phyloP scores from a whole-genome alignment of 2,329 filamentous ascomycete genomes.

The Pseudocercospora macadamiae region DNA sequence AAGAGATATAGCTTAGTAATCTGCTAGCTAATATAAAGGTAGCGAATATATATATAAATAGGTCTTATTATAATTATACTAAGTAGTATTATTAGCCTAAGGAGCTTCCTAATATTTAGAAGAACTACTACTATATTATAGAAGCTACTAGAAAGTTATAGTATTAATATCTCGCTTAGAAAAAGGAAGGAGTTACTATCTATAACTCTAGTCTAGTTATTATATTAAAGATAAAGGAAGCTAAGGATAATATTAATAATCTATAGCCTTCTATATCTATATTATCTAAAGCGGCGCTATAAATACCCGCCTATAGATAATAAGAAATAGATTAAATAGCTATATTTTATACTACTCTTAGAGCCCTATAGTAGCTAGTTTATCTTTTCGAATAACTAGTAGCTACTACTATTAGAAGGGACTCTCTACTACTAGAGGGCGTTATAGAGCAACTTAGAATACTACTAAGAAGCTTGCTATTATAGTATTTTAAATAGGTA shows the following conservation, averaged over 20 bases:
- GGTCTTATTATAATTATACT: not conserved
- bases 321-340: not conserved
- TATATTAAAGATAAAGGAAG: not conserved
- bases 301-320: not conserved
- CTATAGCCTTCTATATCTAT: too few species aligned
- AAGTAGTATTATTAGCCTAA: not conserved
- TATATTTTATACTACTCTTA: not conserved
- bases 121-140: too few species aligned
- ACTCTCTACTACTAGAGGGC: not conserved
- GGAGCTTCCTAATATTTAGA: too few species aligned
- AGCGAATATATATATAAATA: too few species aligned
- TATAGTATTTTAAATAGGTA: not conserved
- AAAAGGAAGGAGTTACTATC: not conserved
- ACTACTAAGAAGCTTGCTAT: not conserved
- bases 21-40: not conserved
- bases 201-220: not conserved
- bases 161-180: not conserved
- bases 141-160: not conserved
- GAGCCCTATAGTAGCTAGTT: too few species aligned
- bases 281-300: not conserved
- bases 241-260: too few species aligned
- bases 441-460: not conserved
- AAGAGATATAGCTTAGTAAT: not conserved
- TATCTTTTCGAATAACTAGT: too few species aligned
- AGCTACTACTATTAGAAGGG: not conserved